Evolutionary conservation across 305 asterid genomes (phyloP), one percentile per base, ranked within the genome.

Genomic region (Solanum aculeatissimum): DNA sequence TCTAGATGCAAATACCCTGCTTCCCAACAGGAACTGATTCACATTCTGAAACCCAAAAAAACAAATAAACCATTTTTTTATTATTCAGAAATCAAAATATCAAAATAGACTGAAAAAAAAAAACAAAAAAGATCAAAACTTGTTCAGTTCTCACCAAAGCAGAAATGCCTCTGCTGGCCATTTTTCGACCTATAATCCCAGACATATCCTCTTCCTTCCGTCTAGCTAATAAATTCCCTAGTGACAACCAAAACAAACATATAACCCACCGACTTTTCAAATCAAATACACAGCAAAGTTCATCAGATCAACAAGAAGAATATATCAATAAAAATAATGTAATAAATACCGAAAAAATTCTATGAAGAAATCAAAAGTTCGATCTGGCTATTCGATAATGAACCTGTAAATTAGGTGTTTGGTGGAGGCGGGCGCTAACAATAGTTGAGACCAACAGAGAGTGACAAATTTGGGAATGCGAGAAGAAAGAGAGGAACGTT

Each of bases 1-100:
- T 86, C 91, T 85, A 54, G 90, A 87, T 18, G 85, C 91, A 84
- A 79, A 75, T 63, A 74, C 63, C 79, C 88, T 86, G 83, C 87
- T 80, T 70, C 87, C 86, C 88, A 85, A 69, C 78, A 87, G 45
- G 27, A 81, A 81, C 62, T 53, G 81, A 47, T 77, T 54, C 57
- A 75, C 58, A 75, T 40, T 72, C 89, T 80, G 35, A 47, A 10
- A 81, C 19, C 43, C 23, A 75, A 55, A 55, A 55, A 25, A 58
- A 47, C 53, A 71, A 57, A 81, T 19, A 35, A 57, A 69, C 38
- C 53, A 27, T 18, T 9, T 23, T 65, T 32, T 27, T 27, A 74
- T 47, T 15, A 43, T 25, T 40, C 13, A 13, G 6, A 51, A 38
- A 74, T 63, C 3, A 21, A 15, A 66, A 72, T 10, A 9, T 19